phyloP scores from a whole-genome alignment of 2,329 filamentous ascomycete species.

The Delphinella strobiligena region DNA sequence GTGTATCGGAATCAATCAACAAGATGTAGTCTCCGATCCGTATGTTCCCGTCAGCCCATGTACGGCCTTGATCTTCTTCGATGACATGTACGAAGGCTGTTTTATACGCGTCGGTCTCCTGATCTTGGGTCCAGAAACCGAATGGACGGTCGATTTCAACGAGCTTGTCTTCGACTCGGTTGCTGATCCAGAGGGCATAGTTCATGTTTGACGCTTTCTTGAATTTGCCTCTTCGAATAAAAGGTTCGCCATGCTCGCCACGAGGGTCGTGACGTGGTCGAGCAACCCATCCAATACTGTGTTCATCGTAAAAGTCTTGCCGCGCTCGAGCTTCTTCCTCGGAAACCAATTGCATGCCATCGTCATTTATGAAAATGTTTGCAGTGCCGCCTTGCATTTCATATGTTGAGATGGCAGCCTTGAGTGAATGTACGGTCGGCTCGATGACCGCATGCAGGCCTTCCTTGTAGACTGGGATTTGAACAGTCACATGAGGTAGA shows the following conservation, averaged over 20 bases:
- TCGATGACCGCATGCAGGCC: slow-evolving; percentile 26
- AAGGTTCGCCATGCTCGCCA: slow-evolving; percentile 31
- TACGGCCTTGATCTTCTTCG: slow-evolving; percentile 46
- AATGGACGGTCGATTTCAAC: slow-evolving; percentile 20
- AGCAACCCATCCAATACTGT: slow-evolving; percentile 37
- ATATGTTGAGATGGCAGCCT: slow-evolving; percentile 35
- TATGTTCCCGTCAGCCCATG: slow-evolving; percentile 66
- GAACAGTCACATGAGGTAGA: slow-evolving; percentile 44
- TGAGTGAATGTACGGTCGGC: slow-evolving; percentile 24
- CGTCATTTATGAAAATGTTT: slow-evolving; percentile 56
- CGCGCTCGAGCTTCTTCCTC: slow-evolving; percentile 28
- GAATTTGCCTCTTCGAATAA: slow-evolving; percentile 35
- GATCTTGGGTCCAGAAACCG: slow-evolving; percentile 48
- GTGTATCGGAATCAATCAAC: slow-evolving; percentile 61
- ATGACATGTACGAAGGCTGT: slow-evolving; percentile 50
- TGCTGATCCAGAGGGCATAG: slow-evolving; percentile 50
- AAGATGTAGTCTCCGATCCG: slow-evolving; percentile 63
- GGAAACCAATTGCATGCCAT: slow-evolving; percentile 51
- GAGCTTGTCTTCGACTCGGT: slow-evolving; percentile 58
- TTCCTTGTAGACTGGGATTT: slow-evolving; percentile 30
- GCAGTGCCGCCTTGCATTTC: slow-evolving; percentile 47
- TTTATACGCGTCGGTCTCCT: slow-evolving; percentile 53
- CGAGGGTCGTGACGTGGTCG: slow-evolving; percentile 30
- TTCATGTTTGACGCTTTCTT: slow-evolving; percentile 65
- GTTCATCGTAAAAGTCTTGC: slow-evolving; percentile 37